Evolutionary conservation across 2,329 filamentous ascomycete species (phyloP).

Genomic region (Endothia cerciana): DNA sequence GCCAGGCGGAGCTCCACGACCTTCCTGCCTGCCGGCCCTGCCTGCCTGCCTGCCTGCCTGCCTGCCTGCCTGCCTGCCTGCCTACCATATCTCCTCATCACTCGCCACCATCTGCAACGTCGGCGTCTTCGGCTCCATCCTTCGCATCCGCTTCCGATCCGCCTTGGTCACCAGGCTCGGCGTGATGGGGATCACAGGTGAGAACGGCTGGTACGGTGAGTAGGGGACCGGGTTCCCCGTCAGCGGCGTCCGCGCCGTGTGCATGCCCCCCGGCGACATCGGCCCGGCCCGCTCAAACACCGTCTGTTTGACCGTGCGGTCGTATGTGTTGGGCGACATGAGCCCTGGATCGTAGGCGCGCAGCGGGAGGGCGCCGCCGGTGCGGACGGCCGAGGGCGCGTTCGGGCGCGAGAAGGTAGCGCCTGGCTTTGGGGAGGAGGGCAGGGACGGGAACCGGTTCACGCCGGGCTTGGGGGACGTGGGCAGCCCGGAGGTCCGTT

Average conservation of each 20-base stretch:
- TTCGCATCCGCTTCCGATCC: constrained; percentile 71
- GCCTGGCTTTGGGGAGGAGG: constrained; percentile 52
- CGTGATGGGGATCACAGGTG: constrained; percentile 75
- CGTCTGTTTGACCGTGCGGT: constrained; percentile 61
- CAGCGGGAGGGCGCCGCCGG: constrained; percentile 61
- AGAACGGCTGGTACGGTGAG: constrained; percentile 79
- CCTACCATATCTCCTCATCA: constrained; percentile 66
- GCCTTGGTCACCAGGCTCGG: constrained; percentile 73
- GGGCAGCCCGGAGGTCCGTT: constrained; percentile 46
- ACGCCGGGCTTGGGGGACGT: constrained; percentile 53
- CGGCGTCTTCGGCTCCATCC: constrained; percentile 65
- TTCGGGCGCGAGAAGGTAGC: constrained; percentile 54
- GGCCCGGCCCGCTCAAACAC: constrained; percentile 62
- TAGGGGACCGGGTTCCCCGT: constrained; percentile 69
- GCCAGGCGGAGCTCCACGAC: not conserved
- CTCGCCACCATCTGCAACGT: constrained; percentile 64
- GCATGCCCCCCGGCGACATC: constrained; percentile 53
- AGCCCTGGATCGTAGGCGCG: constrained; percentile 64
- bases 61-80: not conserved
- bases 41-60: not conserved
- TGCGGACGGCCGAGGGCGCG: constrained; percentile 58
- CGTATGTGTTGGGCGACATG: constrained; percentile 50
- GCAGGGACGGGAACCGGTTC: constrained; percentile 46
- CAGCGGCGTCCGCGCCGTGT: constrained; percentile 61
- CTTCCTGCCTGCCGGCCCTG: not conserved